Evolutionary conservation across 2,329 filamentous ascomycete genomes (phyloP), one percentile per base, ranked within the genome.

Genomic region (Neurospora sp.): DNA sequence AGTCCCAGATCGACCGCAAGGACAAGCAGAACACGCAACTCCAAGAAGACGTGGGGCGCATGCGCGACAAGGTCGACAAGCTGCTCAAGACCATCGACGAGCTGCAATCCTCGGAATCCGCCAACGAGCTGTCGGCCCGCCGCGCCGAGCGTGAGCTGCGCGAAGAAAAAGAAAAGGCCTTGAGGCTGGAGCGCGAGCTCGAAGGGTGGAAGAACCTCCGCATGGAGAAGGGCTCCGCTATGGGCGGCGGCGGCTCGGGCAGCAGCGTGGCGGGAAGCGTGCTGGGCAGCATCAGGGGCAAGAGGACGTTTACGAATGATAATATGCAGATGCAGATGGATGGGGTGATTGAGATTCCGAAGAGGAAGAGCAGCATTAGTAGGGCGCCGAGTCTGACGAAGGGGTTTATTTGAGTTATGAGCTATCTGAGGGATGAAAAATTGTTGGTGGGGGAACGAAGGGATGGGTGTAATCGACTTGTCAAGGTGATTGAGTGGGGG

Each of bases 71-170:
- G 83, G 88, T 93, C 72, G 92, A 96, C 74, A 93, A 93, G 78
- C 89, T 98, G 5, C 89, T 99, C 67, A 86, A 89, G 77, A 93
- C 92, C 1, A 97, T 99, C 75, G 95, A 98, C 78, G 95, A 98
- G 78, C 88, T 99, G 40, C 95, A 99, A 79, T 89, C 92, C 15
- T 91, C 89, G 15, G 95, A 98, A 80, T 93, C 92, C 28, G 85
- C 89, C 11, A 90, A 89, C 66, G 93, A 97, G 79, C 86, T 98
- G 57, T 86, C 89, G 36, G 90, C 92, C 36, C 91, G 95, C 70
- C 89, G 95, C 62, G 93, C 93, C 17, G 95, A 99, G 80, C 89
- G 95, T 62, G 95, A 98, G 77, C 85, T 97, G 17, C 87, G 93
- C 6, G 93, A 97, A 79, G 95, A 97, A 80, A 88, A 87, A 72